Percentiles rank a stretch among this genome's conserved stretches.
phyloP scores from a whole-genome alignment of 805 yeast species.

The Starmerella sp. region DNA sequence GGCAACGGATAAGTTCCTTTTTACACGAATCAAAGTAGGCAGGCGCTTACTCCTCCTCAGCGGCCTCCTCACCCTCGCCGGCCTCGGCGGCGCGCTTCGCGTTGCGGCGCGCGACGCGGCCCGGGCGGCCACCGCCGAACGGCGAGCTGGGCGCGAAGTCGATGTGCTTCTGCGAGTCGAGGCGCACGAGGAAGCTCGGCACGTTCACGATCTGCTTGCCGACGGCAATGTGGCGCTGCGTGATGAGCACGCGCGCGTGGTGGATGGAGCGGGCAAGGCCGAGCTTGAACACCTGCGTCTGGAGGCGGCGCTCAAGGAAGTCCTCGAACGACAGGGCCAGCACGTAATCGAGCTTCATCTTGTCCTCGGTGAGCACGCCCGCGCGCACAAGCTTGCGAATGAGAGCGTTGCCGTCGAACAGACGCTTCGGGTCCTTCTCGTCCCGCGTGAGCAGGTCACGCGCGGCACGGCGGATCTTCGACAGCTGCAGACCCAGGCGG shows the following conservation, averaged over 20 bases:
- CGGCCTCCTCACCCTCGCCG: constrained; percentile 66
- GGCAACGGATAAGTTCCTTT: neutral
- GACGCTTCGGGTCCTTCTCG: constrained; percentile 99
- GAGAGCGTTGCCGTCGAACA: constrained; percentile 99
- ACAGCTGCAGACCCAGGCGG: constrained; percentile 98
- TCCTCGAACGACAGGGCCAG: constrained; percentile 96
- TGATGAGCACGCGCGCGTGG: constrained; percentile 98
- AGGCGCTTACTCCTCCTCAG: constrained; percentile 20
- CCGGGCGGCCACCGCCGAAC: constrained; percentile 99
- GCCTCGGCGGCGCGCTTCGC: constrained; percentile 51
- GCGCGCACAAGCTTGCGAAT: constrained; percentile 98
- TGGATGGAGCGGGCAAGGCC: constrained; percentile 99
- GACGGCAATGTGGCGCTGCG: constrained; percentile 99
- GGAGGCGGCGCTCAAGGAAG: constrained; percentile 99
- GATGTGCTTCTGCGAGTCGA: constrained; percentile 99
- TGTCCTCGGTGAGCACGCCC: constrained; percentile 98
- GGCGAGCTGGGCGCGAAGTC: constrained; percentile 99
- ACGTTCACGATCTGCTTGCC: constrained; percentile 98
- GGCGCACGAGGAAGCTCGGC: constrained; percentile 99
- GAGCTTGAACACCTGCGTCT: constrained; percentile 99
- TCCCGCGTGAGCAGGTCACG: constrained; percentile 99
- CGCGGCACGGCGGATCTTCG: constrained; percentile 99
- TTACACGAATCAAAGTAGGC: neutral
- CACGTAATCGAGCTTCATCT: constrained; percentile 99
- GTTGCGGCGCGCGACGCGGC: constrained; percentile 98